These are phyloP conservation scores for Paramecium biaurelia DNA, from an alignment of 73 alveolate genomes.

Conservation along the genomic window DNA sequence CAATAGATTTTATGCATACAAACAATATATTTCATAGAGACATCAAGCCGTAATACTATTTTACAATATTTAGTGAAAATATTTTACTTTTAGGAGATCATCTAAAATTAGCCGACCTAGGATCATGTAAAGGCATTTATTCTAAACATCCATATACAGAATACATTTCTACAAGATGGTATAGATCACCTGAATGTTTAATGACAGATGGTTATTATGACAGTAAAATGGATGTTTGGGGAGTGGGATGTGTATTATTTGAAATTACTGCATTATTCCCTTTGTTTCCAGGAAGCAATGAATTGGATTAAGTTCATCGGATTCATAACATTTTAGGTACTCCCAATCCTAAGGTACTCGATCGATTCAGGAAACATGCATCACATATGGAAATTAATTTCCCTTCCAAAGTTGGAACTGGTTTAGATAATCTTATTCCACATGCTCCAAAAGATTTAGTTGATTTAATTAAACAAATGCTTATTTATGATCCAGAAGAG, in stretches of 20 bases:
- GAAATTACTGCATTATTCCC: constrained; percentile 90
- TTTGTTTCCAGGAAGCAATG: constrained; percentile 91
- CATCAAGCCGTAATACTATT: constrained; percentile 78
- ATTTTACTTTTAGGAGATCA: constrained; percentile 71
- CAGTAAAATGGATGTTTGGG: constrained; percentile 97
- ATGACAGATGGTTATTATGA: constrained; percentile 95
- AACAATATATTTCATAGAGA: constrained; percentile 92
- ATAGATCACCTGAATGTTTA: constrained; percentile 81
- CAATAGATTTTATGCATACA: constrained; percentile 90
- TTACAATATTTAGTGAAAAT: constrained; percentile 65
- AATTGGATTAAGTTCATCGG: constrained; percentile 83
- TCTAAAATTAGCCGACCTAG: constrained; percentile 91
- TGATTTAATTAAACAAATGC: constrained; percentile 71
- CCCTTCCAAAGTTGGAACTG: constrained; percentile 73
- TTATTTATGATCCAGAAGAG: constrained; percentile 89
- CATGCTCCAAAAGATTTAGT: constrained; percentile 69
- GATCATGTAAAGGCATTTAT: constrained; percentile 93
- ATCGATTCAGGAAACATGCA: constrained; percentile 74
- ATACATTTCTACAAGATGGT: constrained; percentile 89
- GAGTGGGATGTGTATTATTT: constrained; percentile 93
- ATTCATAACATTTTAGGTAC: constrained; percentile 86
- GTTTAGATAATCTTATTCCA: constrained; percentile 71
- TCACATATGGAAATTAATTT: constrained; percentile 78
- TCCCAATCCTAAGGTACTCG: constrained; percentile 72
- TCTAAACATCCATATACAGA: constrained; percentile 94